Base-by-base conservation (phyloP, 306 rosid species). In the Vicia sativa region DNA sequence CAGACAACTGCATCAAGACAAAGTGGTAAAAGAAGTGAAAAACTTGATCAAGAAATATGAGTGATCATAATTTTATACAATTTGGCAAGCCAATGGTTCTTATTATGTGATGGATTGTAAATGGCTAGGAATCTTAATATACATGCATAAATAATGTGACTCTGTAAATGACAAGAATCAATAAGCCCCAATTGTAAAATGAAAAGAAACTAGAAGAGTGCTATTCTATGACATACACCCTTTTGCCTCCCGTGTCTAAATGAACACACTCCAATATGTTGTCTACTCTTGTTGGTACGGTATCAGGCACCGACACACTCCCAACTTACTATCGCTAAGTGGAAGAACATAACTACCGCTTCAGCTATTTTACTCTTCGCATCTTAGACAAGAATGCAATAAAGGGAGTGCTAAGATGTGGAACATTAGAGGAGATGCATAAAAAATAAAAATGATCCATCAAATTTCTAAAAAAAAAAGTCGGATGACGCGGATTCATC, bases 1-100 rank as follows among this genome's bases (percentile, higher is more conserved):
- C 77, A 92, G 72, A 73, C 78, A 64, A 74, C 96, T 92, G 89
- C 78, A 84, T 70, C 34, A 77, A 74, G 65, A 63, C 73, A 63
- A 87, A 63, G 52, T 44, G 55, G 69, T 49, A 80, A 21, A 52
- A 54, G 35, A 69, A 34, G 48, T 49, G 54, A 69, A 68, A 61
- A 45, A 70, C 11, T 37, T 18, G 28, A 44, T 54, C 69, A 69
- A 68, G 55, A 70, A 74, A 72, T 60, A 57, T 26, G n/a, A 37
- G 37, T 16, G 25, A 29, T 45, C 11, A 46, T 15, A 15, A 3
- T 15, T 65, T 11, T 2, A 46, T 46, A 46, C 23, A 49, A 65
- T 65, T 65, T 65, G 31, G 46, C 46, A 42, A 39, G 52, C 11
- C 67, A 39, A 12, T 23, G 52, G n/a, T 61, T 60, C 5, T 7